phyloP scores from a whole-genome alignment of 1,139 yeast genomes.

The Zygosaccharomyces sapae region DNA sequence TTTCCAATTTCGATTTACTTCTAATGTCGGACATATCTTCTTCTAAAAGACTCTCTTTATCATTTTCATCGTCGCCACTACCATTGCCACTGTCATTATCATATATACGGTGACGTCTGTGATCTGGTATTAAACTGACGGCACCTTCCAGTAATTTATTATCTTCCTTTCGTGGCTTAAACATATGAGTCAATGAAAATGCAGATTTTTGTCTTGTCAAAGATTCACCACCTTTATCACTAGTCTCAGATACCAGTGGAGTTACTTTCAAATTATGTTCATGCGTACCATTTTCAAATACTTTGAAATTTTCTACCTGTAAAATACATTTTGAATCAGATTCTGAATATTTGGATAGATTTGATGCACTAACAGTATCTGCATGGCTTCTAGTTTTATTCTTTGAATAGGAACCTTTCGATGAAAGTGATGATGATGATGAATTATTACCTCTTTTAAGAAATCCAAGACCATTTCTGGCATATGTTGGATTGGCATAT shows the following conservation, averaged over 20 bases:
- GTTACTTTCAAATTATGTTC: conserved; percentile 31
- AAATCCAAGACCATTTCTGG: conserved; percentile 9
- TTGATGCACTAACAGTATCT: conserved; percentile 25
- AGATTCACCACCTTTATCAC: conserved; percentile 8
- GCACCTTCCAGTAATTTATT: conserved; percentile 27
- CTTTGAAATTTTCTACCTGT: conserved; percentile 30
- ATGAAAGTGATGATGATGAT: conserved; percentile 8
- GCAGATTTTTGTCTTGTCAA: conserved; percentile 22
- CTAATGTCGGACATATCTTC: conserved; percentile 29
- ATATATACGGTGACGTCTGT: conserved; percentile 3
- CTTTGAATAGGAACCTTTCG: conserved; percentile 10
- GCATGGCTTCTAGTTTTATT: conserved; percentile 21
- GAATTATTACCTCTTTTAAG: conserved; percentile 13
- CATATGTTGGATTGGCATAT: conserved; percentile 4
- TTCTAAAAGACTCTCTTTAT: conserved; percentile 12
- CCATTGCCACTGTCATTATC: not conserved
- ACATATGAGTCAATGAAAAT: conserved; percentile 32
- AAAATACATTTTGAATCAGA: conserved; percentile 26
- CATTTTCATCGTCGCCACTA: conserved; percentile 6
- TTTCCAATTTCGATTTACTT: conserved; percentile 29
- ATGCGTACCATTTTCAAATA: conserved; percentile 33
- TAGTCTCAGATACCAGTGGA: conserved; percentile 21
- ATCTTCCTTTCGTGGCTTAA: conserved; percentile 29
- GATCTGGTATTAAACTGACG: conserved; percentile 28
- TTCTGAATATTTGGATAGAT: conserved; percentile 19